Percentiles rank a stretch among this genome's conserved stretches.
phyloP scores from a whole-genome alignment of 805 yeast genomes.

The Wickerhamomyces canadensis region DNA sequence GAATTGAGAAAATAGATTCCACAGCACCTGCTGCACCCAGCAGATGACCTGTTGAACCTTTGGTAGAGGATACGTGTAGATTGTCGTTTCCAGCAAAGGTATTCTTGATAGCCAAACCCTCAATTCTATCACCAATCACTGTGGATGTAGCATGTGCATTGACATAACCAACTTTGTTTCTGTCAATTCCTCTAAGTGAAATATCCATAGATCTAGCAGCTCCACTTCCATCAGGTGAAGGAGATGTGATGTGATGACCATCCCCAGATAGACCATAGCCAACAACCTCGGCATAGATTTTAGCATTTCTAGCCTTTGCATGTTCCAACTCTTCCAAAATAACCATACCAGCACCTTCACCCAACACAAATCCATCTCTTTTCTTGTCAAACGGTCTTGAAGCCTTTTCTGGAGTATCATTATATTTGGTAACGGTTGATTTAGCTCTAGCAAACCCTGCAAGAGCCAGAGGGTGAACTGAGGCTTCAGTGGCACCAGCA shows the following conservation, averaged over 20 bases:
- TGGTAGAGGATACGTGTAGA: conserved; percentile 69
- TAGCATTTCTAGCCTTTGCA: conserved; percentile 59
- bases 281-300: conserved; percentile 70
- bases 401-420: conserved; percentile 57
- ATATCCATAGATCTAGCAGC: conserved; percentile 77
- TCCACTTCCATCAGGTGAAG: conserved; percentile 76
- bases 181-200: conserved; percentile 51
- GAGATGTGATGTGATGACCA: conserved; percentile 91
- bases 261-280: conserved; percentile 95
- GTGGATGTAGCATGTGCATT: conserved; percentile 99
- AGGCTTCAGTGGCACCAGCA: conserved; percentile 92
- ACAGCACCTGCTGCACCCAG: conserved; percentile 96
- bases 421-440: conserved; percentile 60
- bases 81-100: conserved; percentile 37
- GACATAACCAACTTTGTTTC: conserved; percentile 59
- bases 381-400: conserved; percentile 82
- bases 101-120: conserved; percentile 63
- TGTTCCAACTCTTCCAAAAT: conserved; percentile 73
- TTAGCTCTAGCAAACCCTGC: conserved; percentile 91
- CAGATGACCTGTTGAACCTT: conserved; percentile 90
- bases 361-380: conserved; percentile 83
- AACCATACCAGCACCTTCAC: conserved; percentile 88
- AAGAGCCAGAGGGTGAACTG: conserved; percentile 78
- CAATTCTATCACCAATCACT: conserved; percentile 82
- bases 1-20: conserved; percentile 75